Percentiles rank a stretch among this genome's conserved stretches.
Conservation (phyloP, 176 grass and related monocot species). For the Aegilops tauschii region DNA sequence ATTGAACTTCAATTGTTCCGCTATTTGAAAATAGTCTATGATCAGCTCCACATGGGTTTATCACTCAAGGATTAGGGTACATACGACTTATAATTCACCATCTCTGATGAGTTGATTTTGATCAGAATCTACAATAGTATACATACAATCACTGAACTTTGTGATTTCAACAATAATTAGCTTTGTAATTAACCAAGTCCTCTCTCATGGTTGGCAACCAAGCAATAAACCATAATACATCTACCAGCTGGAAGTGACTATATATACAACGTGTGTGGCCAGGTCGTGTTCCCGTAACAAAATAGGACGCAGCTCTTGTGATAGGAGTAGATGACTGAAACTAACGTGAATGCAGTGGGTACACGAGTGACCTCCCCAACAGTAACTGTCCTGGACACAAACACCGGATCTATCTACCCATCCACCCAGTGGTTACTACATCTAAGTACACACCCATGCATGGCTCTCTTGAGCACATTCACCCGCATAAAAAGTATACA, state of each 20-base stretch:
- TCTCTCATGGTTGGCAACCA: background rate
- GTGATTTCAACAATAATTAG: background rate
- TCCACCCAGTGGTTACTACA: background rate
- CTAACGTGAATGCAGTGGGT: background rate
- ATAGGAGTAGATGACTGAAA: background rate
- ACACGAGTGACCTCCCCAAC: no score
- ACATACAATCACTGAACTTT: background rate
- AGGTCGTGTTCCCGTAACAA: background rate
- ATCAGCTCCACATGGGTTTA: background rate
- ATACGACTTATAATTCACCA: background rate
- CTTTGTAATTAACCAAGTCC: background rate
- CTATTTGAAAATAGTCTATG: background rate
- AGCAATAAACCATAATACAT: background rate
- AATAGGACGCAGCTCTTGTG: background rate
- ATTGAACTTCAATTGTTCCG: background rate
- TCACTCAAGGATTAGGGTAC: background rate
- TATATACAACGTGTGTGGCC: background rate
- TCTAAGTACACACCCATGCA: no score
- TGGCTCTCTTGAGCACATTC: no score
- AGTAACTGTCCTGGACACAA: background rate
- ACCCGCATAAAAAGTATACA: no score
- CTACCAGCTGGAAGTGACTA: background rate
- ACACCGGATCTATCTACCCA: background rate
- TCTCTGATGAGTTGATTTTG: background rate
- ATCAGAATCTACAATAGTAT: background rate